A percentile compares a stretch with the other conserved stretches of the same genome.
Conservation (phyloP, 495 filamentous ascomycete species). For the Neurospora sp. region DNA sequence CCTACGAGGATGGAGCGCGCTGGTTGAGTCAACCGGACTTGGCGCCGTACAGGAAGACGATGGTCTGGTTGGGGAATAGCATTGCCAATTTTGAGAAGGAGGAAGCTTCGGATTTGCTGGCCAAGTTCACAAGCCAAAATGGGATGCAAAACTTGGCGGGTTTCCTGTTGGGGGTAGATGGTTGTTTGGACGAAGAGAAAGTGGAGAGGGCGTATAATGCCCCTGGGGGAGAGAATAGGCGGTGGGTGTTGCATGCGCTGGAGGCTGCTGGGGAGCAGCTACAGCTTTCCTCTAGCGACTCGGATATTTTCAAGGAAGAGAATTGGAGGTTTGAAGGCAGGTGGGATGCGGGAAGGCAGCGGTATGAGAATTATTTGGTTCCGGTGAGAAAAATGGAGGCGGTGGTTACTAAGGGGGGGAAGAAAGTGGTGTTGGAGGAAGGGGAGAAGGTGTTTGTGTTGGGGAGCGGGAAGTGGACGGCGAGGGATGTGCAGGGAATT, state of each 20-base stretch:
- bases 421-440: not conserved
- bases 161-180: constrained; percentile 5
- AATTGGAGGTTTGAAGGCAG: constrained; percentile 8
- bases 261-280: constrained; percentile 4
- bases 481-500: not conserved
- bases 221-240: not conserved
- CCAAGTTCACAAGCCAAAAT: not conserved
- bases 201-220: constrained; percentile 6
- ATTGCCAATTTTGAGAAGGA: constrained; percentile 5
- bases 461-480: constrained; percentile 9
- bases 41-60: not conserved
- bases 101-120: constrained; percentile 1
- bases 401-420: not conserved
- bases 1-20: constrained; percentile 7
- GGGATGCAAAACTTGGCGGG: constrained; percentile 4
- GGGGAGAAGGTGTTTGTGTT: constrained; percentile 4
- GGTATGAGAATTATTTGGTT: constrained; percentile 7
- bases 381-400: not conserved
- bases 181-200: constrained; percentile 1
- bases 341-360: constrained; percentile 3
- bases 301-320: too few relatives aligned
- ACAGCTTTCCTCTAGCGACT: too few relatives aligned
- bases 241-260: constrained; percentile 6
- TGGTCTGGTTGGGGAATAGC: constrained; percentile 9
- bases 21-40: constrained; percentile 1